A percentile compares a stretch with the other conserved stretches of the same genome.
These are phyloP conservation scores for Schizothecium vesticola DNA, from an alignment of 495 filamentous ascomycete genomes.

Conservation along the genomic window DNA sequence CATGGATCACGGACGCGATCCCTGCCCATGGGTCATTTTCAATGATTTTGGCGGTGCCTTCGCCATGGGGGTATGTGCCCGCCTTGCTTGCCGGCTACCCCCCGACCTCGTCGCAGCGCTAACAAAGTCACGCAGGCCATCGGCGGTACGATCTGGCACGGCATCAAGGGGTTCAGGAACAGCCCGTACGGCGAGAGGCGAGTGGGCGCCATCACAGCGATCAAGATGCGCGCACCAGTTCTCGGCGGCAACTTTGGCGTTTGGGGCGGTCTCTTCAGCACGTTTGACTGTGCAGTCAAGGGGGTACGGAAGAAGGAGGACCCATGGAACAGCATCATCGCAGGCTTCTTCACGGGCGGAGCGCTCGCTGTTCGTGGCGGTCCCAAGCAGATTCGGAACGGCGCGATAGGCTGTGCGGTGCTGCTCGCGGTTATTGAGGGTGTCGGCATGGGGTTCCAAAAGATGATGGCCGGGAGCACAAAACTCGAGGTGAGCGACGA, in stretches of 20 bases:
- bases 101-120: not conserved
- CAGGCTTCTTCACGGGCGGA: slow-evolving; percentile 95
- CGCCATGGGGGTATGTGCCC: slow-evolving; percentile 79
- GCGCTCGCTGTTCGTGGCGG: slow-evolving; percentile 86
- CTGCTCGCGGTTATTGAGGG: slow-evolving; percentile 95
- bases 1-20: slow-evolving; percentile 83
- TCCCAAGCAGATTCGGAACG: slow-evolving; percentile 80
- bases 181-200: slow-evolving; percentile 84
- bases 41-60: slow-evolving; percentile 98
- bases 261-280: slow-evolving; percentile 93
- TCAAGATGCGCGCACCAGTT: slow-evolving; percentile 94
- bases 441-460: slow-evolving; percentile 93
- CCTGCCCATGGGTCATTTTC: slow-evolving; percentile 92
- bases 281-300: slow-evolving; percentile 96
- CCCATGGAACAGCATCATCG: slow-evolving; percentile 92
- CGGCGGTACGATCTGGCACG: slow-evolving; percentile 95
- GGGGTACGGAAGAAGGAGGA: slow-evolving; percentile 94
- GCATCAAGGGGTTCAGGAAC: slow-evolving; percentile 93
- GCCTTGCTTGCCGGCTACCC: not conserved
- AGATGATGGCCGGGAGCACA: slow-evolving; percentile 91
- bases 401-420: slow-evolving; percentile 90
- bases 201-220: slow-evolving; percentile 92
- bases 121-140: slow-evolving; percentile 53
- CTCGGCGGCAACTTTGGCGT: slow-evolving; percentile 92
- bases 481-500: slow-evolving; percentile 63